Conservation (phyloP, 164 flowering plant species). For the Berberis thunbergii region DNA sequence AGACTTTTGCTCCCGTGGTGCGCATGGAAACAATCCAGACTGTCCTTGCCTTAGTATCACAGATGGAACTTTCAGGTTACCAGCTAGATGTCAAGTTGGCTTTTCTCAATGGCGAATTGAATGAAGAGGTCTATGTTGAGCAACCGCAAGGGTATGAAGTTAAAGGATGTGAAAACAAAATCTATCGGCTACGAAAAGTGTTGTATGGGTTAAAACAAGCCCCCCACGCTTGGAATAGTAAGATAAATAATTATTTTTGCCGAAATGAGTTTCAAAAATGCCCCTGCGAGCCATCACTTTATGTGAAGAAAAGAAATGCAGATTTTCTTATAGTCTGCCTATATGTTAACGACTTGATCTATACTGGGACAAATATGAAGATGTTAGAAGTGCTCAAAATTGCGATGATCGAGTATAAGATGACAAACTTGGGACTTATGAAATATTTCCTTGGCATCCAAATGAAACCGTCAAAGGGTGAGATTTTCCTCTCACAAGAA, state of each 20-base stretch:
- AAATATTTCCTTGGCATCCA: constrained; percentile 10
- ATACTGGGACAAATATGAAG: neutral
- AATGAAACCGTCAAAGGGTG: neutral
- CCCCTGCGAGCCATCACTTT: neutral
- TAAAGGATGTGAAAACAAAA: constrained; percentile 6
- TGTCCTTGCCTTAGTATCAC: neutral
- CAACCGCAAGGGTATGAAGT: no score
- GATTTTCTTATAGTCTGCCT: neutral
- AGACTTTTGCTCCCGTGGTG: neutral
- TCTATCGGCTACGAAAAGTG: constrained; percentile 3
- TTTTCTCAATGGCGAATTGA: neutral
- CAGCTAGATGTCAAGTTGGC: constrained; percentile 1
- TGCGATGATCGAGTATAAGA: constrained; percentile 8
- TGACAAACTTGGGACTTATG: constrained; percentile 8
- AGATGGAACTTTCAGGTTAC: neutral
- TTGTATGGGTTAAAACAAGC: constrained; percentile 6
- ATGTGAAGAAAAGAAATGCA: constrained; percentile 4
- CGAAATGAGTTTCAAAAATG: constrained; percentile 4
- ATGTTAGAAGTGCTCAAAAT: constrained; percentile 3
- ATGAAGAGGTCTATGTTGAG: constrained; percentile 6
- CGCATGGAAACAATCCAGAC: constrained; percentile 1
- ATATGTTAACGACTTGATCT: constrained; percentile 6
- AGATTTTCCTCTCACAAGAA: constrained; percentile 8
- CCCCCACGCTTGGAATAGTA: constrained; percentile 9
- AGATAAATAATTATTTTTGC: constrained; percentile 3